Conservation (phyloP, 768 basidiomycete species). For the Mycena amicta region DNA sequence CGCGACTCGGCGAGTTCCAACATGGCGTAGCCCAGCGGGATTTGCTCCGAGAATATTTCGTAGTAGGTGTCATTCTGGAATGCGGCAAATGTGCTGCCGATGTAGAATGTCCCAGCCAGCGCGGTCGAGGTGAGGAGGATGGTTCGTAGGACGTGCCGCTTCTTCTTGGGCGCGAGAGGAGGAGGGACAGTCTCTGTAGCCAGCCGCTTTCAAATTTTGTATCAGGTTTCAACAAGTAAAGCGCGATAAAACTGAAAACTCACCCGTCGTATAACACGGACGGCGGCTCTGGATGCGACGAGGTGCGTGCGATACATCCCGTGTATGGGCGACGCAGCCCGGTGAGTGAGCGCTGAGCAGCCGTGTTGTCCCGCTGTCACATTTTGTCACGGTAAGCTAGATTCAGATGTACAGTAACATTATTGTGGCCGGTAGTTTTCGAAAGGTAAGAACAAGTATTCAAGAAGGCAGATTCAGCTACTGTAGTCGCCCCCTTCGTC, state of each 20-base stretch:
- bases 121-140: slow-evolving; percentile 70
- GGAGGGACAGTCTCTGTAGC: slow-evolving; percentile 55
- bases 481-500: too few species aligned
- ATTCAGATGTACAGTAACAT: too few species aligned
- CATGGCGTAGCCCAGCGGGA: slow-evolving; percentile 77
- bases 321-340: slow-evolving; percentile 25
- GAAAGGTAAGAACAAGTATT: too few species aligned
- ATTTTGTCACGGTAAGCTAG: neutral
- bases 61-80: slow-evolving; percentile 80
- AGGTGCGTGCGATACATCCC: slow-evolving; percentile 61
- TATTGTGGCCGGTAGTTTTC: too few species aligned
- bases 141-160: slow-evolving; percentile 55
- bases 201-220: slow-evolving; percentile 49
- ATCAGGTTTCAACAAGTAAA: slow-evolving; percentile 5
- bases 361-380: neutral
- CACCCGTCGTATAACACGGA: slow-evolving; percentile 64
- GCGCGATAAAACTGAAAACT: slow-evolving; percentile 27
- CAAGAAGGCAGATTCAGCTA: too few species aligned
- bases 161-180: slow-evolving; percentile 48
- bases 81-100: slow-evolving; percentile 76
- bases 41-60: slow-evolving; percentile 79
- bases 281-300: slow-evolving; percentile 46
- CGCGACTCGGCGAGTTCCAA: slow-evolving; percentile 81
- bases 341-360: slow-evolving; percentile 4
- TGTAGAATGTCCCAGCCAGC: slow-evolving; percentile 77